These are phyloP conservation scores for Lachnellula hyalina DNA, from an alignment of 2,329 filamentous ascomycete genomes.

Conservation along the genomic window DNA sequence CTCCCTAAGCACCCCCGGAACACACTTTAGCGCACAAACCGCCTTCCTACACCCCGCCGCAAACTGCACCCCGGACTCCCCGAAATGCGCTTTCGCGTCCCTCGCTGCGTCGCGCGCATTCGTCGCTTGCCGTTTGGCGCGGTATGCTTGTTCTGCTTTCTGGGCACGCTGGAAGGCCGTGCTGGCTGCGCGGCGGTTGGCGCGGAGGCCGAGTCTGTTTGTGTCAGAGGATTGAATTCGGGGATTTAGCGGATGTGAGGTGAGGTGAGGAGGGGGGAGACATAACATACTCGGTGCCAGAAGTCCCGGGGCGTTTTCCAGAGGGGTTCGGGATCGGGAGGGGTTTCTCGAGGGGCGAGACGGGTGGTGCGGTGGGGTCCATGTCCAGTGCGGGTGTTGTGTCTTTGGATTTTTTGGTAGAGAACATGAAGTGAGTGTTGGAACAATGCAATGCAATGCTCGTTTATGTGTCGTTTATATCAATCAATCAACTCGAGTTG, in stretches of 20 bases:
- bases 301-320: constrained; percentile 5
- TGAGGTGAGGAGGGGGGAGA: not conserved
- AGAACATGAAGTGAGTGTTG: not conserved
- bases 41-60: constrained; percentile 7
- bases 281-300: constrained; percentile 7
- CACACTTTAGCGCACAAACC: constrained; percentile 8
- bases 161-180: constrained; percentile 21
- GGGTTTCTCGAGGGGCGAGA: not conserved
- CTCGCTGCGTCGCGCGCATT: constrained; percentile 15
- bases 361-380: not conserved
- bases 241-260: no score
- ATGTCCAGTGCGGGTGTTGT: not conserved
- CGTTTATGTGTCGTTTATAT: no score
- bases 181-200: constrained; percentile 18
- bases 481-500: no score
- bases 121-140: constrained; percentile 20
- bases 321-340: not conserved
- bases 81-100: constrained; percentile 21
- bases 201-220: constrained; percentile 17
- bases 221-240: not conserved
- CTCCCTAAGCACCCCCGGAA: constrained; percentile 33
- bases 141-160: constrained; percentile 22
- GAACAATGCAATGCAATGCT: not conserved
- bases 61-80: constrained; percentile 8
- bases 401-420: not conserved